A percentile compares a stretch with the other conserved stretches of the same genome.
Conservation (phyloP, 441 rosid species). For the Gossypium lobatum region DNA sequence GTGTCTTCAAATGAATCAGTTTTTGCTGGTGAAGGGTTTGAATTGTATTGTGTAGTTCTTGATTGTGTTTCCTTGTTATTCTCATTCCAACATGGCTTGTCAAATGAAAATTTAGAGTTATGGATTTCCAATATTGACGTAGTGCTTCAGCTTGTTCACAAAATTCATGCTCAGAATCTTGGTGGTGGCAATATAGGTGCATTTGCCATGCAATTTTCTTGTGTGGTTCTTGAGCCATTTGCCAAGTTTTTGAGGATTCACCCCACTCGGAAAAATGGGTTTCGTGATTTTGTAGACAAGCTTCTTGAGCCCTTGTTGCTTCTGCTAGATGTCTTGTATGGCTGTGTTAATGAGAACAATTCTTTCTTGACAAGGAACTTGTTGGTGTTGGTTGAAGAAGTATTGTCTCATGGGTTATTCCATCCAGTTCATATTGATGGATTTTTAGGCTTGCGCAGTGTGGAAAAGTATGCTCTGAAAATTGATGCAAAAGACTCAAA, state of each 20-base stretch:
- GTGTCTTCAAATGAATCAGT: constrained; percentile 20
- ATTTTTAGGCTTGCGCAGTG: constrained; percentile 51
- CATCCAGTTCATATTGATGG: constrained; percentile 82
- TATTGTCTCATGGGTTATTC: constrained; percentile 65
- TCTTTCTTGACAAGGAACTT: constrained; percentile 29
- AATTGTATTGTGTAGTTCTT: constrained; percentile 39
- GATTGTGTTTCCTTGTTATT: constrained; percentile 64
- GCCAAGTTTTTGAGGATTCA: constrained; percentile 65
- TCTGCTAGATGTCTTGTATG: constrained; percentile 45
- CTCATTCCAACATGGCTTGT: constrained; percentile 47
- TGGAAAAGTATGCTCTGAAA: constrained; percentile 45
- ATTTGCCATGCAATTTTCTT: constrained; percentile 47
- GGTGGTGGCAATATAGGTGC: constrained; percentile 33
- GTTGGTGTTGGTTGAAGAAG: constrained; percentile 50
- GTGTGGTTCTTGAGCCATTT: constrained; percentile 76
- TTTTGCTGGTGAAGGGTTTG: constrained; percentile 40
- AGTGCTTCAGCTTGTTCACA: constrained; percentile 48
- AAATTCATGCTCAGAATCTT: constrained; percentile 34
- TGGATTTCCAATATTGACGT: constrained; percentile 60
- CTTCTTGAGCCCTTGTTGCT: constrained; percentile 70
- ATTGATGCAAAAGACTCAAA: constrained; percentile 33
- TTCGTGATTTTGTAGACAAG: constrained; percentile 57
- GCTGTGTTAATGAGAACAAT: constrained; percentile 24
- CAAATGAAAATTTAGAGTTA: constrained; percentile 59
- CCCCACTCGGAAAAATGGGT: constrained; percentile 58